A percentile compares a stretch with the other conserved stretches of the same genome.
These are phyloP conservation scores for Parsonsia alboflavescens DNA, from an alignment of 257 asterid species.

Conservation along the genomic window DNA sequence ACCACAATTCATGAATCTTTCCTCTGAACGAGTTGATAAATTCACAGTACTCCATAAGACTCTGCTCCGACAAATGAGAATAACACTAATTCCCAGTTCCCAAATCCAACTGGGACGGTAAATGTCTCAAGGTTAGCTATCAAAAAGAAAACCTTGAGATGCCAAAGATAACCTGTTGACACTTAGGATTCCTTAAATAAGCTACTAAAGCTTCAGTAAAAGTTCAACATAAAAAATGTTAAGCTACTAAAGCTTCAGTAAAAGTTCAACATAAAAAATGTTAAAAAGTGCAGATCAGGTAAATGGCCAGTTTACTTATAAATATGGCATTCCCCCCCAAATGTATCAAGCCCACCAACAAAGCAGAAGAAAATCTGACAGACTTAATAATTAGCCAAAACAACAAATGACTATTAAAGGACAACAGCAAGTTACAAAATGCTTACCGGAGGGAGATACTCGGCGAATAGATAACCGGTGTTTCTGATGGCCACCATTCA, in stretches of 20 bases:
- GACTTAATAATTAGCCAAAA: not conserved
- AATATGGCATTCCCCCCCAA: not conserved
- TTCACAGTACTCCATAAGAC: not conserved
- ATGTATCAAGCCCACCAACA: not conserved
- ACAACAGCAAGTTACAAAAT: not conserved
- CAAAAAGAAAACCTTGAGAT: not conserved
- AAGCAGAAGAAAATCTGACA: not conserved
- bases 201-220: not conserved
- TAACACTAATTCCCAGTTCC: not conserved
- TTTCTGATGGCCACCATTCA: constrained; percentile 35
- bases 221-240: not conserved
- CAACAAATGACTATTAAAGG: not conserved
- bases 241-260: not conserved
- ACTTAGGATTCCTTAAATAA: not conserved
- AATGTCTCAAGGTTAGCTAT: not conserved
- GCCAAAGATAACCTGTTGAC: not conserved
- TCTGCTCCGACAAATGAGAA: not conserved
- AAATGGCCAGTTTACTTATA: not conserved
- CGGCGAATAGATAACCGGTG: constrained; percentile 61
- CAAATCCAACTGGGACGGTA: not conserved
- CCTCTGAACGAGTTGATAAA: not conserved
- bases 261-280: not conserved
- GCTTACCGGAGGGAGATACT: constrained; percentile 48
- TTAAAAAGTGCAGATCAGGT: not conserved
- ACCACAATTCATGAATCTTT: not conserved